Evolutionary conservation across 2,329 filamentous ascomycete genomes (phyloP), one percentile per base, ranked within the genome.

Genomic region (Cladosporium austrohemisphaericum): DNA sequence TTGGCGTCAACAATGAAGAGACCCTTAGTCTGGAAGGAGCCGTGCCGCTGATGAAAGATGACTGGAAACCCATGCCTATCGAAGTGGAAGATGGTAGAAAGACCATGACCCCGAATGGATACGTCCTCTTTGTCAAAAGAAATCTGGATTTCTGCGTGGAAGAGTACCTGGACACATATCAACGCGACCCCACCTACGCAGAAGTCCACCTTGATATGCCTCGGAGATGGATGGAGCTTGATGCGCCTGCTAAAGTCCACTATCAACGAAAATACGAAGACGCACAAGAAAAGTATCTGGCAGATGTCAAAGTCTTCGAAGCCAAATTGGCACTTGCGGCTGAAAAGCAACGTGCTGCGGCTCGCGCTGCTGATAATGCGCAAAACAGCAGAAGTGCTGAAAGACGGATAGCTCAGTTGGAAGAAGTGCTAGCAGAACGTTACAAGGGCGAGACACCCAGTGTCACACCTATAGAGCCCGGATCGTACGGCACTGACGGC

Each of bases 141-240:
- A 52, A 41, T 25, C 56, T 52, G 14, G 50, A 49, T 22, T 54
- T 41, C 9, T 54, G 40, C 51, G 56, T 57, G 19, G 55, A 60
- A 32, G 58, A 60, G 13, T 63, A 59, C 47, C 46, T 57, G n/a
- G 47, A 55, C 25, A 52, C 57, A 47, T 54, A 54, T 13, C 50
- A 56, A 18, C 55, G 62, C 8, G 54, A 57, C 19, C 60, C 63
- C 3, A 63, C 60, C 5, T 40, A 55, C 25, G 57, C 49, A 19
- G 63, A 65, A 32, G 52, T 60, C 31, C 56, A 62, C 36, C 48
- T 60, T n/a, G 61, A 63, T 36, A 55, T 61, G 50, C 59, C 58
- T 4, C 41, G 59, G 25, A 54, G 58, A 18, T 64, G 61, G 61
- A 41, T 55, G 22, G 58, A 63, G 44, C 46, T 56, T 10, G 52